Evolutionary conservation across 192 early-diverging fungal genomes (phyloP).

Genomic region (Backusella australiensis): DNA sequence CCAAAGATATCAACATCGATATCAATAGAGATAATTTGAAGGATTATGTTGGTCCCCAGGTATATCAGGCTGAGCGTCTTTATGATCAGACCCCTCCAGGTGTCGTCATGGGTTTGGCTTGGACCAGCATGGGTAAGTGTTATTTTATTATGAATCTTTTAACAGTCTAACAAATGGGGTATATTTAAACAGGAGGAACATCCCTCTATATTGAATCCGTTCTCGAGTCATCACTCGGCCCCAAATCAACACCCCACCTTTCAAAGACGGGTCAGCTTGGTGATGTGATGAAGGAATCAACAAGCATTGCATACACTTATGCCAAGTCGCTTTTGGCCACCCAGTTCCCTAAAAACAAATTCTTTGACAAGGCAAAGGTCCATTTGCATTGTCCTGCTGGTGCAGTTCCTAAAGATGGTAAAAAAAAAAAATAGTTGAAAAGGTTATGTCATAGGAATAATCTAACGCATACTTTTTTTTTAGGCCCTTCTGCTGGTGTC

Average conservation of each 20-base stretch:
- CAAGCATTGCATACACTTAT: constrained; percentile 94
- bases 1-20: constrained; percentile 54
- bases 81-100: constrained; percentile 91
- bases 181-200: constrained; percentile 62
- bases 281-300: constrained; percentile 99
- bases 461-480: constrained; percentile 7
- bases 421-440: constrained; percentile 14
- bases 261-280: constrained; percentile 94
- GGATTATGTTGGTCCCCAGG: constrained; percentile 90
- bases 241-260: constrained; percentile 57
- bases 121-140: constrained; percentile 88
- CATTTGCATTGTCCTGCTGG: constrained; percentile 98
- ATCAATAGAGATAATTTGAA: constrained; percentile 75
- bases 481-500: constrained; percentile 90
- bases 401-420: constrained; percentile 96
- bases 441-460: background rate
- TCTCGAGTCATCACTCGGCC: constrained; percentile 70
- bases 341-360: constrained; percentile 79
- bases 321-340: constrained; percentile 79
- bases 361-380: constrained; percentile 88
- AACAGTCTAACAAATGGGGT: background rate
- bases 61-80: constrained; percentile 86
- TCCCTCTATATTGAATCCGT: constrained; percentile 95
- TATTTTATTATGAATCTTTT: background rate
- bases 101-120: constrained; percentile 98